phyloP scores from a whole-genome alignment of 192 early-diverging fungal species.

The Linnemannia zychae region DNA sequence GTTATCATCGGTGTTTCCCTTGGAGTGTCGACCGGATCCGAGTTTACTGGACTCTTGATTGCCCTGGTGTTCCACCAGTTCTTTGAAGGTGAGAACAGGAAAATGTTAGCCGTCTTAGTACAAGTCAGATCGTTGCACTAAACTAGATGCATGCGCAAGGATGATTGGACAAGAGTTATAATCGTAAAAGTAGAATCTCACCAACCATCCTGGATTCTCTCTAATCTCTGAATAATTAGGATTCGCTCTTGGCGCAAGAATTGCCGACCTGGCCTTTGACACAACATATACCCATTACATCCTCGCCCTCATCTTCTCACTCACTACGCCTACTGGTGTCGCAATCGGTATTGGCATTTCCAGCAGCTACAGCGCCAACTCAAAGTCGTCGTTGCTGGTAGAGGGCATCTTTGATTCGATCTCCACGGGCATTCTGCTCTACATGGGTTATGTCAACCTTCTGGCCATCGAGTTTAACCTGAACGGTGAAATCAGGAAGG shows the following conservation, averaged over 20 bases:
- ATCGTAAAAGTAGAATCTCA: slow-evolving; percentile 10
- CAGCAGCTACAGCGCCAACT: slow-evolving; percentile 67
- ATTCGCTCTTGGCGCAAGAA: slow-evolving; percentile 75
- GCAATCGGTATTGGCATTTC: slow-evolving; percentile 79
- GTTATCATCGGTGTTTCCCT: slow-evolving; percentile 76
- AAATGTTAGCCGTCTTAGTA: background rate
- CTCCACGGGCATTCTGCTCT: slow-evolving; percentile 85
- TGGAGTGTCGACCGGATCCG: slow-evolving; percentile 67
- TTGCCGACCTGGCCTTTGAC: slow-evolving; percentile 60
- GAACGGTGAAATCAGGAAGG: slow-evolving; percentile 50
- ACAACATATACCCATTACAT: slow-evolving; percentile 61
- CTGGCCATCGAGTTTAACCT: slow-evolving; percentile 76
- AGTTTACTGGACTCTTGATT: slow-evolving; percentile 73
- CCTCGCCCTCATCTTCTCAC: slow-evolving; percentile 68
- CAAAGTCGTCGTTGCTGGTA: slow-evolving; percentile 62
- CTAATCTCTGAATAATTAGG: slow-evolving; percentile 66
- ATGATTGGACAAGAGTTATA: background rate
- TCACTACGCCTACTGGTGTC: slow-evolving; percentile 83
- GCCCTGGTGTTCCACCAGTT: slow-evolving; percentile 84
- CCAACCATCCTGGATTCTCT: slow-evolving; percentile 18
- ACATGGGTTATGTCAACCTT: slow-evolving; percentile 78
- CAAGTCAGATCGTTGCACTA: background rate
- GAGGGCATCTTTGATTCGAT: slow-evolving; percentile 82
- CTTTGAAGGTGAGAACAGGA: slow-evolving; percentile 24
- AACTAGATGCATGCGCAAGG: background rate